phyloP scores from a whole-genome alignment of 2,329 filamentous ascomycete species.

The Phyllosticta paracitricarpa region DNA sequence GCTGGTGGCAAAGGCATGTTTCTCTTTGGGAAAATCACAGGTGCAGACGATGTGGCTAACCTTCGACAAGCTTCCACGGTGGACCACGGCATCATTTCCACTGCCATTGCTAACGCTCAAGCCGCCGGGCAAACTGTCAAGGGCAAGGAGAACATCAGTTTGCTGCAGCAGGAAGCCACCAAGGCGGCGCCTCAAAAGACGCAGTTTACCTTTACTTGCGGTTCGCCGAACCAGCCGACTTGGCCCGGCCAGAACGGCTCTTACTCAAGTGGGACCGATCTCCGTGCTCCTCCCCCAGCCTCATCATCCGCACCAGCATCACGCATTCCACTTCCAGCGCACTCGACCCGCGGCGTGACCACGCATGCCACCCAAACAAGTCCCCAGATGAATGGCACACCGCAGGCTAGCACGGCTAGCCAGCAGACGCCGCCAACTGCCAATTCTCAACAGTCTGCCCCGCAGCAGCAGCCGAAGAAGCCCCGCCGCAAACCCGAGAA shows the following conservation, averaged over 20 bases:
- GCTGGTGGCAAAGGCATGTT: slow-evolving; percentile 14
- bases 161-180: slow-evolving; percentile 59
- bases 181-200: slow-evolving; percentile 61
- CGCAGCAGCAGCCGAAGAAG: slow-evolving; percentile 44
- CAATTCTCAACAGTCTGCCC: slow-evolving; percentile 23
- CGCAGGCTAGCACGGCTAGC: slow-evolving; percentile 17
- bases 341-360: slow-evolving; percentile 25
- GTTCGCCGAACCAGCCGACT: slow-evolving; percentile 68
- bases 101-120: slow-evolving; percentile 74
- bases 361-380: slow-evolving; percentile 49
- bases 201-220: slow-evolving; percentile 94
- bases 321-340: slow-evolving; percentile 10
- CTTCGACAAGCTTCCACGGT: slow-evolving; percentile 24
- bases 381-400: slow-evolving; percentile 37
- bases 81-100: slow-evolving; percentile 73
- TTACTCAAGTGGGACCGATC: slow-evolving; percentile 26
- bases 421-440: slow-evolving; percentile 26
- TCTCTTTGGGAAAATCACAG: background rate
- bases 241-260: slow-evolving; percentile 53
- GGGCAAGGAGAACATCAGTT: slow-evolving; percentile 69
- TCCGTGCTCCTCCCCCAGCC: slow-evolving; percentile 13
- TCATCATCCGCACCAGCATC: slow-evolving; percentile 13
- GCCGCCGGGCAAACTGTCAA: slow-evolving; percentile 46
- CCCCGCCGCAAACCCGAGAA: slow-evolving; percentile 54
- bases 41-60: slow-evolving; percentile 26